A percentile compares a stretch with the other conserved stretches of the same genome.
Evolutionary conservation across 2,329 filamentous ascomycete genomes (phyloP).

Genomic region (Sarocladium brachiariae): DNA sequence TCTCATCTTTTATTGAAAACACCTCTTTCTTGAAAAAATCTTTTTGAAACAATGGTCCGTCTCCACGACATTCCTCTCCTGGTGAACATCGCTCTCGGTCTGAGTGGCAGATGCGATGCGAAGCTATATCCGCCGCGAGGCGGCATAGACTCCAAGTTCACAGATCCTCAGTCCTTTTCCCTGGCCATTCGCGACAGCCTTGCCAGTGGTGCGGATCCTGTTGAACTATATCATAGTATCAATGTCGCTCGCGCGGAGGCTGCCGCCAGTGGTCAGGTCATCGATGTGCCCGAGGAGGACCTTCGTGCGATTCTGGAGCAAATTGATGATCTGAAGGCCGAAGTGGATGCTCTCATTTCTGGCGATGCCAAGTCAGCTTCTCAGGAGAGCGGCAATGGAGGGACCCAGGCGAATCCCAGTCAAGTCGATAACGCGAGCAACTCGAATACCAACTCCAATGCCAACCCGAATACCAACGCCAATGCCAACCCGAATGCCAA

Average conservation of each 20-base stretch:
- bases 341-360: conserved; percentile 1
- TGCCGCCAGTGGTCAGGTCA: neutral
- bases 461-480: neutral
- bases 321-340: neutral
- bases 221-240: conserved; percentile 7
- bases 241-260: neutral
- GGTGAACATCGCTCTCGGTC: neutral
- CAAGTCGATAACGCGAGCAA: too few relatives aligned
- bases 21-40: neutral
- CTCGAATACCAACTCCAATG: neutral
- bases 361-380: neutral
- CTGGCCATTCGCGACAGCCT: conserved; percentile 3
- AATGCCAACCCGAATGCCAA: neutral
- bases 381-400: neutral
- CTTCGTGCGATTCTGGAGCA: conserved; percentile 5
- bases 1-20: too few relatives aligned
- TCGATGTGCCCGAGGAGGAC: conserved; percentile 9
- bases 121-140: neutral
- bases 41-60: conserved; percentile 5
- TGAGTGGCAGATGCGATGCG: neutral
- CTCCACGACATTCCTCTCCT: neutral
- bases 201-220: neutral
- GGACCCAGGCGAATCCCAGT: neutral
- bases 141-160: neutral
- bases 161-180: neutral